Base-by-base conservation (phyloP, 805 yeast species). In the Candida schatavii region DNA sequence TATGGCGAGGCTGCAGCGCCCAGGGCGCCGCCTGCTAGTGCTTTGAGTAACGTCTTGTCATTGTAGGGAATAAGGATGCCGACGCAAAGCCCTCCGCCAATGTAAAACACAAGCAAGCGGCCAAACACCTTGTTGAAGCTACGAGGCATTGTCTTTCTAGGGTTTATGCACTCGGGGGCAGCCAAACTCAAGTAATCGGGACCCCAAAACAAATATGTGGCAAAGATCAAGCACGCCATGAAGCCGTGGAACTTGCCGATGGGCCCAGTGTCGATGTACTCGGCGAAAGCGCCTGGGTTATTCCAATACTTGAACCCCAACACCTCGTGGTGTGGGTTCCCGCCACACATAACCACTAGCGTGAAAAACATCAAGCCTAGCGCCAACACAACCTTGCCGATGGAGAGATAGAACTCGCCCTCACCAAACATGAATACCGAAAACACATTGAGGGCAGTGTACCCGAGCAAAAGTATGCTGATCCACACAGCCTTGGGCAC, bases 161-260 rank as follows among this genome's bases (percentile, higher is more conserved):
- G 89, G 57, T 81, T 80, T 23, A 72, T 72, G 38, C 83, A 72
- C 62, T 85, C 93, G 63, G 89, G 88, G 26, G 86, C 85, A 2
- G 88, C 70, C 42, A 85, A 72, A 62, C 89, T 90, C 18, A 82
- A 79, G 57, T 83, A 70, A 60, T 85, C 93, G 37, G 85, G 81
- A 62, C 90, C 90, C 65, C 83, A 89, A 60, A 76, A 84, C 21
- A 90, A 83, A 69, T 85, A 85, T 14, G 86, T 84, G 26, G 90
- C 87, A 44, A 77, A 78, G 47, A 84, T 74, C 52, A 84, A 69
- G 3, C 85, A 82, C 39, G 88, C 88, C 39, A 82, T 62, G 55
- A 83, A 81, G 55, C 81, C 70, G 40, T 63, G 52, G 44, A 66
- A 64, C 40, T 57, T 54, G 13, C 71, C 71, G 2, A 64, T 61